Evolutionary conservation across 1,284 basidiomycete genomes (phyloP), one percentile per base, ranked within the genome.

Genomic region (Fomitopsis schrenkii): DNA sequence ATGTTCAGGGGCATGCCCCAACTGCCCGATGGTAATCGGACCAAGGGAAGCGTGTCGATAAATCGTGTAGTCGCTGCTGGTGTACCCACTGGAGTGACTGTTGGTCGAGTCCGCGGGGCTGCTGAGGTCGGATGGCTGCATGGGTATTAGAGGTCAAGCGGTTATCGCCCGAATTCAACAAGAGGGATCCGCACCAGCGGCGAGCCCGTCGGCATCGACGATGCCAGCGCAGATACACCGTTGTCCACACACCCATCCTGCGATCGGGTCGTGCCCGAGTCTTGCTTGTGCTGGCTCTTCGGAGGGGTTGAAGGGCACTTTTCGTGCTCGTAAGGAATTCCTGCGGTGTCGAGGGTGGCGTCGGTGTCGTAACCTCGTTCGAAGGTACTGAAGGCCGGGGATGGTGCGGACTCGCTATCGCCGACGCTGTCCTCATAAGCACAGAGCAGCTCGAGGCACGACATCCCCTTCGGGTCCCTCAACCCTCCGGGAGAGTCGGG

Each of bases 1-100:
- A 57, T 67, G 73, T 63, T 73, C 72, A 61, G 74, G 66, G 15
- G 66, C 60, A n/a, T 64, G 60, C 6, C 61, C 63, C 26, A 48
- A 40, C 30, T 44, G 55, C 38, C 62, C 59, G 22, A 56, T 46
- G 9, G 38, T 8, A 26, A 59, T 36, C 35, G 35, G 35, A 6
- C 35, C 35, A 36, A 40, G 38, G 12, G 38, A 12, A 40, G 38
- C 38, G 9, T 40, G 38, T 3, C 38, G 38, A 14, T 40, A 40
- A 40, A 3, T 10, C 14, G 2, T 40, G 38, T 40, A 40, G 38
- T 40, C 40, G 19, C 55, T 54, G 48, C 59, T 63, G 36, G 63
- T 64, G 30, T 53, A 59, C 52, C 64, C 58, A 58, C 66, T 69
- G 26, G 59, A 40, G 8, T 59, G 60, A 40, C 64, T 68, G 17